Conservation (phyloP, 2,329 filamentous ascomycete genomes). For the Arachnomyces sp. region DNA sequence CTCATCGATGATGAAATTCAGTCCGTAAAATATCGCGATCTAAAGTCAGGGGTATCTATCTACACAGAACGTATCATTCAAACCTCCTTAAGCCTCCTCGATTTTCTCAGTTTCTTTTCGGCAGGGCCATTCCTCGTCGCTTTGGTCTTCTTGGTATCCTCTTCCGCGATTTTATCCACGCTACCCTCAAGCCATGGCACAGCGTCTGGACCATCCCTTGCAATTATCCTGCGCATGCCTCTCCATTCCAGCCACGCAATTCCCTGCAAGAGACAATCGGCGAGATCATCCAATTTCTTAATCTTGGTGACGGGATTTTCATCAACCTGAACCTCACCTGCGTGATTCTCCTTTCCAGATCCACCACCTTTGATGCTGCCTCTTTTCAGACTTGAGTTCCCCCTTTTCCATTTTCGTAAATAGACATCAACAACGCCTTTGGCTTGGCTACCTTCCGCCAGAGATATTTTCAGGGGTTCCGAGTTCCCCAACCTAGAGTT, state of each 20-base stretch:
- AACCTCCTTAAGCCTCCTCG: too few relatives aligned
- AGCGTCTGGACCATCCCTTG: constrained; percentile 15
- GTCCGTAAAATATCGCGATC: too few relatives aligned
- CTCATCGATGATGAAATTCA: too few relatives aligned
- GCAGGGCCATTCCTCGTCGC: constrained; percentile 2
- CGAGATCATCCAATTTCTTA: constrained; percentile 71
- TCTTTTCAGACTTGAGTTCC: constrained; percentile 6
- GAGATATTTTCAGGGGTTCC: constrained; percentile 24
- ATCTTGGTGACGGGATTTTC: constrained; percentile 8
- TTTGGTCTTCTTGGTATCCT: constrained; percentile 3
- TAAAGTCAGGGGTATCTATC: too few relatives aligned
- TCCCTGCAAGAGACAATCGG: constrained; percentile 71
- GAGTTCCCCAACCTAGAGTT: constrained; percentile 29
- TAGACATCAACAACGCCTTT: constrained; percentile 21
- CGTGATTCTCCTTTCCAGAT: constrained; percentile 3
- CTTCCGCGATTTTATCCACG: constrained; percentile 2
- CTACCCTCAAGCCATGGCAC: constrained; percentile 6
- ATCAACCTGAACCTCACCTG: not conserved
- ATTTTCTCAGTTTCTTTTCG: too few relatives aligned
- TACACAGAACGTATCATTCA: too few relatives aligned
- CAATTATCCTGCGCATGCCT: constrained; percentile 24
- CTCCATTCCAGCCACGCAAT: constrained; percentile 73
- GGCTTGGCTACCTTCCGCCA: constrained; percentile 14
- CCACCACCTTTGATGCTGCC: too few relatives aligned
- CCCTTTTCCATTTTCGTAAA: constrained; percentile 22